Conservation (phyloP, 306 rosid species). For the Acacia acuminata region DNA sequence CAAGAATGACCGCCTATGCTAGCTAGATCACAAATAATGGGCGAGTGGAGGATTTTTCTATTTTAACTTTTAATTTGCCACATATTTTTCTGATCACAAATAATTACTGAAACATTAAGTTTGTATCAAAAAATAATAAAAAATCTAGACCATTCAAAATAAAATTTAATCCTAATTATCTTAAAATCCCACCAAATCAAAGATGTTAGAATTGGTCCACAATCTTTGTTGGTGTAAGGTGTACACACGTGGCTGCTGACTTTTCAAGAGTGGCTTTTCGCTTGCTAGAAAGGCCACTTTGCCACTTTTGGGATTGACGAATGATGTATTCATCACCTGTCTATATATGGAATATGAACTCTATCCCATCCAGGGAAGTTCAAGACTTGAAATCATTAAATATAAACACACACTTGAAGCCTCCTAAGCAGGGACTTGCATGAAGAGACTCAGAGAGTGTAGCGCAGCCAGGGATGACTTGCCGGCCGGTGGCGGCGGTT, state of each 20-base stretch:
- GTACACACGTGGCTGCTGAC: background rate
- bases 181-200: background rate
- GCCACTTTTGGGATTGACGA: conserved; percentile 21
- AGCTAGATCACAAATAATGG: too few species aligned
- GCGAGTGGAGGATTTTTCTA: too few species aligned
- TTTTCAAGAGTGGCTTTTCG: conserved; percentile 39
- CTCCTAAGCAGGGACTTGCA: conserved; percentile 43
- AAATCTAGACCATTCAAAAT: background rate
- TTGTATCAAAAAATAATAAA: background rate
- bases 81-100: background rate
- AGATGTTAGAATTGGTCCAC: background rate
- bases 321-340: background rate
- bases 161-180: background rate
- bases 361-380: background rate
- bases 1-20: too few species aligned
- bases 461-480: conserved; percentile 58
- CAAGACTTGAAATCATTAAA: background rate
- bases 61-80: too few species aligned
- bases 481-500: conserved; percentile 51
- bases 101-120: too few species aligned
- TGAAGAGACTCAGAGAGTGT: conserved; percentile 39
- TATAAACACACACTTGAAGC: background rate
- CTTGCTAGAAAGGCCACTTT: conserved; percentile 32
- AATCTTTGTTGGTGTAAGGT: background rate
- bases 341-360: background rate